phyloP scores from a whole-genome alignment of 1,139 yeast genomes.

The Blastobotrys capitulatus region DNA sequence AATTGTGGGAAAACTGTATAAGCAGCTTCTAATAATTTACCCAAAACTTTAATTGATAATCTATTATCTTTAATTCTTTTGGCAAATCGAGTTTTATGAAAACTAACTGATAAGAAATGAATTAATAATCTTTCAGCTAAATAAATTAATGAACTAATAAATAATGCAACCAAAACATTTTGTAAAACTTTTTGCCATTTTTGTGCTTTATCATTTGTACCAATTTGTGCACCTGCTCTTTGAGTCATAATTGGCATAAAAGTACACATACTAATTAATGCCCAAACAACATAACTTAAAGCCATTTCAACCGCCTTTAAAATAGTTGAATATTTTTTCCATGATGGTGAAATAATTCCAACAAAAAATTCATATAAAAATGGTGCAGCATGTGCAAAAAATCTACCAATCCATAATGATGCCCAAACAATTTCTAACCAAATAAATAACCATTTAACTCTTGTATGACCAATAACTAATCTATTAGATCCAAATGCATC shows the following conservation, averaged over 20 bases:
- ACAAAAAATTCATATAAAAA: conserved; percentile 26
- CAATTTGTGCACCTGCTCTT: conserved; percentile 29
- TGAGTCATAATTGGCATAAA: conserved; percentile 36
- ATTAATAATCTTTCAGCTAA: conserved; percentile 35
- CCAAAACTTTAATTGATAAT: conserved; percentile 29
- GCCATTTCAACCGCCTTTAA: conserved; percentile 36
- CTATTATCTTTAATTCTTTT: conserved; percentile 36
- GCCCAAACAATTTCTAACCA: conserved; percentile 42
- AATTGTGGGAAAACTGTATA: conserved; percentile 36
- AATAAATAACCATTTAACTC: conserved; percentile 38
- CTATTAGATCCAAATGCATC: conserved; percentile 36
- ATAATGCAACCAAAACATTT: conserved; percentile 35
- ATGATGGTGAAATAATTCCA: conserved; percentile 33
- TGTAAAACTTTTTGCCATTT: conserved; percentile 36
- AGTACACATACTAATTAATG: conserved; percentile 34
- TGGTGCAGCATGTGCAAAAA: conserved; percentile 35
- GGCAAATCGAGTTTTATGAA: conserved; percentile 39
- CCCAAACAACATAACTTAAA: conserved; percentile 33
- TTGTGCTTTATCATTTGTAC: conserved; percentile 20
- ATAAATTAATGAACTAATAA: conserved; percentile 35
- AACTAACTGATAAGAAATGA: conserved; percentile 38
- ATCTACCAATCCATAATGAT: conserved; percentile 34
- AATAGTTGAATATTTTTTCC: conserved; percentile 33
- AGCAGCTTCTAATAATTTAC: conserved; percentile 33
- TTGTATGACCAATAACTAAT: conserved; percentile 32